Evolutionary conservation across 768 basidiomycete genomes (phyloP), one percentile per base, ranked within the genome.

Genomic region (Lactarius quietus): DNA sequence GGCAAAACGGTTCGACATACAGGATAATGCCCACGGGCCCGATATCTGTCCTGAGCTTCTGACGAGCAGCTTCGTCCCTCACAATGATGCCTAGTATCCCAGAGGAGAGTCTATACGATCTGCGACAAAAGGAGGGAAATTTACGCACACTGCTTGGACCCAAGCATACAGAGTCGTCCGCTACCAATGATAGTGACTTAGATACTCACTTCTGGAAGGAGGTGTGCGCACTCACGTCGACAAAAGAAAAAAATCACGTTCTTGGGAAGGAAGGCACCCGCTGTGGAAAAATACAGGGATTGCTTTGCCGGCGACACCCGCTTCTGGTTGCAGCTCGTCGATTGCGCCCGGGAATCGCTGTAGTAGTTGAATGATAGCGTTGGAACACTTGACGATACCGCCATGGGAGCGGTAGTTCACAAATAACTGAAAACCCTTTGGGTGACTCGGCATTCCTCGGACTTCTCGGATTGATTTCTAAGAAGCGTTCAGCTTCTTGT

Each of bases 341-440:
- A 91, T 88, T 0, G 86, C 76, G 68, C 86, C 73, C 0, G 86
- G 85, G 63, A 86, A 86, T 10, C 68, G 70, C 18, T 76, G 80
- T 17, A 91, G 83, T 1, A 90, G 73, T n/a, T 85, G 81, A 6
- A 91, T 81, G 23, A 90, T 75, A 0, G 82, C 82, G 59, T 85
- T 82, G 0, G 89, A 89, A 68, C 86, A 88, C 48, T 86, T 79
- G 20, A 91, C 84, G 52, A 91, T 90, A 3, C 89, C 89, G 0
- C 82, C 82, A 69, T 89, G 87, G 0, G 87, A 89, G 4, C 89
- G 82, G 69, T 88, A 90, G 70, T 91, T 91, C 57, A 81, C 76
- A 0, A 81, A 74, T 1, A 92, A 78, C 66, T 87, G 83, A 70
- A 90, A 90, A 0, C 78, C 76, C 45, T 63, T 66, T 3, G 78